A percentile compares a stretch with the other conserved stretches of the same genome.
Conservation (phyloP, 257 asterid species). For the Eucommia ulmoides region DNA sequence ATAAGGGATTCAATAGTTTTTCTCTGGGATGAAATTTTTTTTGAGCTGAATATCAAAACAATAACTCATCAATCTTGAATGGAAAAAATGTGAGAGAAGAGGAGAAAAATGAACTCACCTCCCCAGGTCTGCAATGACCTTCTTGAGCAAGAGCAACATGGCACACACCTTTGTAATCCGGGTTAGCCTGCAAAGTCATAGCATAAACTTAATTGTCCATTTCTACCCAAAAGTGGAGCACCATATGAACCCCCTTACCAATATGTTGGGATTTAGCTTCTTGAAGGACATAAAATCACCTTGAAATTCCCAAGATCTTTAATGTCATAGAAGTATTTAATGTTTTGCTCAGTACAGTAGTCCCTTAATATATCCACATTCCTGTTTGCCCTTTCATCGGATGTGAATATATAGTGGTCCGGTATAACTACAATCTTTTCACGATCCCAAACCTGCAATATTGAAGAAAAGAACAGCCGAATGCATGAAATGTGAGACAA, state of each 20-base stretch:
- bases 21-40: too few relatives aligned
- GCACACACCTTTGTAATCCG: conserved; percentile 97
- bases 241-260: conserved; percentile 3
- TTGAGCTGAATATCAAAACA: background rate
- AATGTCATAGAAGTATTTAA: conserved; percentile 89
- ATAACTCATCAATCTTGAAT: background rate
- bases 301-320: conserved; percentile 82
- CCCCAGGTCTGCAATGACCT: conserved; percentile 98
- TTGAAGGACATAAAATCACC: conserved; percentile 16
- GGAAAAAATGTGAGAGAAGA: background rate
- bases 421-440: conserved; percentile 87
- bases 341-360: conserved; percentile 77
- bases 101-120: conserved; percentile 28
- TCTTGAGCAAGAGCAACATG: conserved; percentile 97
- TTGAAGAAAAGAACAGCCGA: conserved; percentile 8
- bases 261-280: conserved; percentile 1
- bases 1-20: conserved; percentile 2
- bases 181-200: conserved; percentile 59
- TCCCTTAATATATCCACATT: conserved; percentile 93
- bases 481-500: background rate
- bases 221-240: background rate
- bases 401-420: conserved; percentile 90
- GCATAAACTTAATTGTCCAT: conserved; percentile 6
- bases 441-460: conserved; percentile 80
- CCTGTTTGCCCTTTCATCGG: conserved; percentile 90